Conservation (phyloP, 2,329 filamentous ascomycete genomes). For the Dryadomyces quercus-mongolicae region DNA sequence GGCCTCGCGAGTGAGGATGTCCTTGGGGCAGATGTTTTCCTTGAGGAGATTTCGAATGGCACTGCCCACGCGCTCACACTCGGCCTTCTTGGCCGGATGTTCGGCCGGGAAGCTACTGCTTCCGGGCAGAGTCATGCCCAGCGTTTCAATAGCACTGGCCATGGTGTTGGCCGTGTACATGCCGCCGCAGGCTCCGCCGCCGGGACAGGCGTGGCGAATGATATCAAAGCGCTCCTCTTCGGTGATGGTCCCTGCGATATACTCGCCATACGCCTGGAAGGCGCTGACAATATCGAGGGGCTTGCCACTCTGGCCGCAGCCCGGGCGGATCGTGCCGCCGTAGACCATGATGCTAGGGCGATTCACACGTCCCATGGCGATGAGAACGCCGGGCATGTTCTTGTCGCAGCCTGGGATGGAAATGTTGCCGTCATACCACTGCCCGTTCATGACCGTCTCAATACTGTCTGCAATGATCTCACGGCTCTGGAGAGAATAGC, state of each 20-base stretch:
- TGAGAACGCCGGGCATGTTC: slow-evolving; percentile 93
- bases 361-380: slow-evolving; percentile 92
- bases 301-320: slow-evolving; percentile 65
- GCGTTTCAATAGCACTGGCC: slow-evolving; percentile 60
- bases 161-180: slow-evolving; percentile 76
- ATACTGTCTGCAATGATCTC: slow-evolving; percentile 97
- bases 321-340: slow-evolving; percentile 85
- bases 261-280: slow-evolving; percentile 96
- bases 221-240: slow-evolving; percentile 91
- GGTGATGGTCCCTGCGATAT: slow-evolving; percentile 78
- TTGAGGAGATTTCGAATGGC: slow-evolving; percentile 64
- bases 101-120: slow-evolving; percentile 72
- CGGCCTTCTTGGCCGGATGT: slow-evolving; percentile 55
- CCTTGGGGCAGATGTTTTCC: slow-evolving; percentile 64
- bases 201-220: slow-evolving; percentile 81
- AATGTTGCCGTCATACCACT: slow-evolving; percentile 98
- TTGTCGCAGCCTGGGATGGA: slow-evolving; percentile 97
- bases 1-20: slow-evolving; percentile 68
- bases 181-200: slow-evolving; percentile 71
- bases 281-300: slow-evolving; percentile 91
- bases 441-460: slow-evolving; percentile 96
- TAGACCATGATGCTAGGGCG: slow-evolving; percentile 96
- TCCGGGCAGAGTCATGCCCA: slow-evolving; percentile 71
- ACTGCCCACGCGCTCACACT: slow-evolving; percentile 59
- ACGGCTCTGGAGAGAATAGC: slow-evolving; percentile 73